Conservation (phyloP, 176 grass and related monocot genomes). For the Thinopyrum elongatum region DNA sequence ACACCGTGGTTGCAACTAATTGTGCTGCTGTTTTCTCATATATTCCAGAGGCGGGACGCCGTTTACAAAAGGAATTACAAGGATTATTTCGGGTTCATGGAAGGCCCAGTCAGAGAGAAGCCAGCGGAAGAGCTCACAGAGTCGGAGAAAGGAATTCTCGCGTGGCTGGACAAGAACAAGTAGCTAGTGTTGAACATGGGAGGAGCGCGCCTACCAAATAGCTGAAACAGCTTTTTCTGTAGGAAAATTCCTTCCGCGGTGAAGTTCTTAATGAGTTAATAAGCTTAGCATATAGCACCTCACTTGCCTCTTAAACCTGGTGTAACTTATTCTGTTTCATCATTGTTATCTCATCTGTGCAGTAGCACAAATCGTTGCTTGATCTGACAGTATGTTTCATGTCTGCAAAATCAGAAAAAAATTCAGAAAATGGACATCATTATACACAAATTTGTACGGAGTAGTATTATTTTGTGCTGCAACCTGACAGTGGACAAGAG, state of each 20-base stretch:
- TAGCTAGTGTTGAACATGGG: not conserved
- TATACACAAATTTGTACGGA: constrained; percentile 16
- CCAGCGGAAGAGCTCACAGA: constrained; percentile 59
- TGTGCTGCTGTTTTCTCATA: not conserved
- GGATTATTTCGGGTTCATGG: constrained; percentile 88
- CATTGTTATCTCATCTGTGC: not conserved
- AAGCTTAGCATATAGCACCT: not conserved
- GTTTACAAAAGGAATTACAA: constrained; percentile 85
- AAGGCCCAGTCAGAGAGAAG: constrained; percentile 60
- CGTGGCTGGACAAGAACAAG: constrained; percentile 90
- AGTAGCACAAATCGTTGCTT: not conserved
- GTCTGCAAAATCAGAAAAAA: not conserved
- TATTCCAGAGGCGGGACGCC: constrained; percentile 66
- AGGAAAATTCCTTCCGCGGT: not conserved
- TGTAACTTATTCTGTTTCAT: not conserved
- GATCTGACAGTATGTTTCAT: not conserved
- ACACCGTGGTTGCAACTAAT: not conserved
- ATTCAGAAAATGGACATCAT: not conserved
- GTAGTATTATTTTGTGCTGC: constrained; percentile 36
- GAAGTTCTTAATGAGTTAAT: not conserved
- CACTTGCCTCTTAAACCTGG: not conserved
- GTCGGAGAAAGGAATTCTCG: constrained; percentile 73
- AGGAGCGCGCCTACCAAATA: not conserved
- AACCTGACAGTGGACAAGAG: constrained; percentile 12
- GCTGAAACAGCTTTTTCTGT: not conserved